phyloP scores from a whole-genome alignment of 2,329 filamentous ascomycete genomes.

The Aspergillus neoniger region DNA sequence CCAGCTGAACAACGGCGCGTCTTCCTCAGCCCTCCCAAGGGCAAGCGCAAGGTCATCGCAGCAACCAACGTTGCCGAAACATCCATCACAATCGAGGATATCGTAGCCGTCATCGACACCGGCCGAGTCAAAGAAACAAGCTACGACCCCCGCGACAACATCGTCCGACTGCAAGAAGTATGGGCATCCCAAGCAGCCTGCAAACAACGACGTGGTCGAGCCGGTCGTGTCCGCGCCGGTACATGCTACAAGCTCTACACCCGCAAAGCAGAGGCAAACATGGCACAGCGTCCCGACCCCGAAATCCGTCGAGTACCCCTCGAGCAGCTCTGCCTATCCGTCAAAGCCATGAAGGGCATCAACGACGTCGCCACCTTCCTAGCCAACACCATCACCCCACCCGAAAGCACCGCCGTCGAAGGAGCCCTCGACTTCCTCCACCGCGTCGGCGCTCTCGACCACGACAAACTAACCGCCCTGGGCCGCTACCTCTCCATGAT shows the following conservation, averaged over 20 bases:
- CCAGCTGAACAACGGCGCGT: slow-evolving; percentile 86
- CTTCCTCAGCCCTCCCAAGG: slow-evolving; percentile 72
- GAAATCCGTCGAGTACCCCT: slow-evolving; percentile 91
- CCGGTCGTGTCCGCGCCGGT: slow-evolving; percentile 87
- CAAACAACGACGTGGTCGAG: slow-evolving; percentile 89
- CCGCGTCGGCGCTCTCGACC: slow-evolving; percentile 86
- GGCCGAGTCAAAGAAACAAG: slow-evolving; percentile 96
- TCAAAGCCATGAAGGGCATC: slow-evolving; percentile 86
- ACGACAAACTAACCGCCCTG: slow-evolving; percentile 82
- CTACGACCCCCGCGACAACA: slow-evolving; percentile 87
- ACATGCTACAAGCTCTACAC: slow-evolving; percentile 96
- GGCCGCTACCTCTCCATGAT: slow-evolving; percentile 94
- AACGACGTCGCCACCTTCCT: slow-evolving; percentile 79
- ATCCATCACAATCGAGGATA: slow-evolving; percentile 97
- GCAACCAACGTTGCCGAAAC: slow-evolving; percentile 98
- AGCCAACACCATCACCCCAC: slow-evolving; percentile 82
- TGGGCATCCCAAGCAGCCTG: slow-evolving; percentile 94
- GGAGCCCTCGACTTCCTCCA: slow-evolving; percentile 76
- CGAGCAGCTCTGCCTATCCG: slow-evolving; percentile 90
- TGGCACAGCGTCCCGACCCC: slow-evolving; percentile 85
- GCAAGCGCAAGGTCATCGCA: slow-evolving; percentile 88
- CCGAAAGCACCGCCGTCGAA: slow-evolving; percentile 80
- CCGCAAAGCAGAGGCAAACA: slow-evolving; percentile 75
- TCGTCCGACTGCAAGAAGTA: slow-evolving; percentile 89
- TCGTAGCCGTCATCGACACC: slow-evolving; percentile 93